A percentile compares a stretch with the other conserved stretches of the same genome.
These are phyloP conservation scores for Lentinula sp. DNA, from an alignment of 768 basidiomycete genomes.

Conservation along the genomic window DNA sequence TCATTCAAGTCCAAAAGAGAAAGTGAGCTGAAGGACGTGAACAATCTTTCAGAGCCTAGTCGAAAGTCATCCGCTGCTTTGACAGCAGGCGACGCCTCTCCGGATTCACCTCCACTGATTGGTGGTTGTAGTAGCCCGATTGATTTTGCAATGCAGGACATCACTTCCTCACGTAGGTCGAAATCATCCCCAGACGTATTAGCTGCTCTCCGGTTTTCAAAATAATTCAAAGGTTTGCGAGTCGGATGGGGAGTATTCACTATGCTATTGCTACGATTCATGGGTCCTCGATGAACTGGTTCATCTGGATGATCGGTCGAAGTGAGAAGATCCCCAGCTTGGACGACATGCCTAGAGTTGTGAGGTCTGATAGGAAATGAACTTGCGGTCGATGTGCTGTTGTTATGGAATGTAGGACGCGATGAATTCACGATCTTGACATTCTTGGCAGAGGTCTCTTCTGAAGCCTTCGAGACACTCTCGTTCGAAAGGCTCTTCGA, in stretches of 20 bases:
- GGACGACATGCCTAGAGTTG: constrained; percentile 52
- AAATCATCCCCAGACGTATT: constrained; percentile 61
- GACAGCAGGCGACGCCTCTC: constrained; percentile 61
- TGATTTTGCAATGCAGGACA: constrained; percentile 96
- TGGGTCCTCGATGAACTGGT: constrained; percentile 26
- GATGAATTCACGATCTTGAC: background rate
- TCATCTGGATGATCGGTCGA: constrained; percentile 47
- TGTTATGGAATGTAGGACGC: constrained; percentile 4
- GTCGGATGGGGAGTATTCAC: constrained; percentile 43
- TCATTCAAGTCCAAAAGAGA: constrained; percentile 69
- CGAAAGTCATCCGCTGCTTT: constrained; percentile 38
- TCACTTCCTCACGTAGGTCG: constrained; percentile 92
- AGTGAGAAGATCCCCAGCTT: constrained; percentile 73
- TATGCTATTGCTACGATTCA: constrained; percentile 42
- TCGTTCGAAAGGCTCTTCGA: constrained; percentile 13
- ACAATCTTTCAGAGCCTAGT: constrained; percentile 27
- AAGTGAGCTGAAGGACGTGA: constrained; percentile 65
- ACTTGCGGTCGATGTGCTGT: constrained; percentile 1
- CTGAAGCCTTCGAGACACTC: background rate
- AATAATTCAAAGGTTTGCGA: constrained; percentile 22
- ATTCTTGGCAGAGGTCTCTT: constrained; percentile 16
- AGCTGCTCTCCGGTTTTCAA: constrained; percentile 16
- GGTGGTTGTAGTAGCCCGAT: constrained; percentile 92
- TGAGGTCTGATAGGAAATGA: constrained; percentile 10
- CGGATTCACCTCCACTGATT: constrained; percentile 58